Evolutionary conservation across 169 alveolate species (phyloP), one percentile per base, ranked within the genome.

Genomic region (Plasmodium cynomolgi): DNA sequence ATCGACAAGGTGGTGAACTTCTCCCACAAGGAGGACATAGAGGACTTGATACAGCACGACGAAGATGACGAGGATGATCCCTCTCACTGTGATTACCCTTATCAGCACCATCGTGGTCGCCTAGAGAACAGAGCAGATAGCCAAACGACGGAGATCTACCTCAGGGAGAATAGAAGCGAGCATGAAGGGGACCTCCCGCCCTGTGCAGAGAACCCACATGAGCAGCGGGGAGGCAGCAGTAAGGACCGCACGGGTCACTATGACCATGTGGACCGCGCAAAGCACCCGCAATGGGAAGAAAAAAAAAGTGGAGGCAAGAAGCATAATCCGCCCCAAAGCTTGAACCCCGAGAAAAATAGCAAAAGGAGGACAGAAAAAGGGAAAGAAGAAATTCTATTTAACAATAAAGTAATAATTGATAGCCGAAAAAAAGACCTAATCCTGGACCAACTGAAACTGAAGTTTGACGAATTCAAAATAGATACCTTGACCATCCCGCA

Each of bases 11-110:
- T 80, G 62, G 29, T 50, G 13, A 77, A 88, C 37, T 15, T 39
- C 73, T 29, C 34, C 50, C 68, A 88, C 72, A 33, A 80, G 73
- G 90, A 88, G 20, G 90, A 79, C 72, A 88, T 88, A 58, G 83
- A 88, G 2, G 94, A 88, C 56, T 88, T 88, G 34, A 62, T 88
- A 58, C 94, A 88, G 33, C 94, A 88, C 72, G 90, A 88, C 31
- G 94, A 88, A 26, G 83, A 83, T 8, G 93, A 84, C 1, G 93
- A 74, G 20, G 58, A 47, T 0, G 58, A 47, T 2, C 58, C 58
- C 20, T 13, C 13, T 3, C 58, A 47, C 20, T 47, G 20, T 3
- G 58, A 47, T 47, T 47, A 47, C 20, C 58, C 17, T 3, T 13
- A 47, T 13, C 20, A 47, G 3, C 58, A 13, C 58, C 58, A 47